Evolutionary conservation across 2,329 filamentous ascomycete species (phyloP).

Genomic region (Claviceps fusiformis): DNA sequence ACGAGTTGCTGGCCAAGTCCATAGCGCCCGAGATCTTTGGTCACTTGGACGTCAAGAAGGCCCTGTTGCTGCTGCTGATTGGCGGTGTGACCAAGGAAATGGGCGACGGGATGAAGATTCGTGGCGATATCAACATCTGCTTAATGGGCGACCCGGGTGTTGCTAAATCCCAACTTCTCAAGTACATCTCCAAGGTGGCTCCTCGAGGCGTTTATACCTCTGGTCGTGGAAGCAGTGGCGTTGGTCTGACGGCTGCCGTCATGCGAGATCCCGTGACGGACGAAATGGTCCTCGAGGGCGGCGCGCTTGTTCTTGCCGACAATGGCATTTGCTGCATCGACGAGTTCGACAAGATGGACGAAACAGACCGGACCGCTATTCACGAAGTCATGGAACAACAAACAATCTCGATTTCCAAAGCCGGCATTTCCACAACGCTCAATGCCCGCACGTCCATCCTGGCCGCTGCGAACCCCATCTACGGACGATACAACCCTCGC

Average conservation of each 20-base stretch:
- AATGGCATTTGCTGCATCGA: slow-evolving; percentile 80
- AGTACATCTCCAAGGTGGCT: slow-evolving; percentile 97
- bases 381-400: slow-evolving; percentile 86
- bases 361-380: slow-evolving; percentile 67
- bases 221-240: slow-evolving; percentile 66
- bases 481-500: slow-evolving; percentile 94
- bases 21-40: slow-evolving; percentile 97
- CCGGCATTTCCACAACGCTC: slow-evolving; percentile 59
- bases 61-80: slow-evolving; percentile 84
- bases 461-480: slow-evolving; percentile 90
- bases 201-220: slow-evolving; percentile 82
- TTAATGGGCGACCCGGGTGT: slow-evolving; percentile 99
- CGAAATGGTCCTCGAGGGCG: slow-evolving; percentile 73
- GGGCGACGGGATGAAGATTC: slow-evolving; percentile 96
- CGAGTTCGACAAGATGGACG: slow-evolving; percentile 84
- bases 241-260: slow-evolving; percentile 69
- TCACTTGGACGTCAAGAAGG: slow-evolving; percentile 95
- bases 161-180: slow-evolving; percentile 94
- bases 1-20: slow-evolving; percentile 88
- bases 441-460: slow-evolving; percentile 94
- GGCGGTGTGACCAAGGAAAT: slow-evolving; percentile 94
- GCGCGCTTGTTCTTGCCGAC: slow-evolving; percentile 65
- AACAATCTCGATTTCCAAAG: slow-evolving; percentile 73
- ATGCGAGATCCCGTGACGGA: slow-evolving; percentile 76
- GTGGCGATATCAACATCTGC: slow-evolving; percentile 97